Evolutionary conservation across 169 alveolate species (phyloP).

Genomic region (Perkinsus marinus): DNA sequence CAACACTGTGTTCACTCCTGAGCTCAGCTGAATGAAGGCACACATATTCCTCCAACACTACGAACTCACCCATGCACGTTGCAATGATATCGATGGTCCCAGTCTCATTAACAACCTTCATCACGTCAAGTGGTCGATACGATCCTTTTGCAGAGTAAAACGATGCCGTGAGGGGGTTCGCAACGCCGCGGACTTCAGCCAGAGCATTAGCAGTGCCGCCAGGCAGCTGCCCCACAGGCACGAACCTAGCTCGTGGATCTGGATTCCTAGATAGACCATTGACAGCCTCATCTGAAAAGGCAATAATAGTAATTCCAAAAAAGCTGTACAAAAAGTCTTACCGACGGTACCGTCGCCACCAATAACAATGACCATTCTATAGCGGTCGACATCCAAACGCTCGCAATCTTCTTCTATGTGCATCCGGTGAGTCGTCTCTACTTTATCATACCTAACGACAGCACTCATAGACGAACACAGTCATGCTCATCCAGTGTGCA

Average conservation of each 20-base stretch:
- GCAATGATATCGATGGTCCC: neutral
- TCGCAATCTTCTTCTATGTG: neutral
- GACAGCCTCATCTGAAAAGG: neutral
- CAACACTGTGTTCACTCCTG: too few species aligned
- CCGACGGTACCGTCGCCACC: neutral
- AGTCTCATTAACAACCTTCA: neutral
- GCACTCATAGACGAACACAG: neutral
- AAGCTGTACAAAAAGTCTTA: too few species aligned
- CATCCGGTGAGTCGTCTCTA: neutral
- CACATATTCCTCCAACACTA: too few species aligned
- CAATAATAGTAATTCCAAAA: too few species aligned
- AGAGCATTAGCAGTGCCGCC: neutral
- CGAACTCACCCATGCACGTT: neutral
- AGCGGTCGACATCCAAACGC: neutral
- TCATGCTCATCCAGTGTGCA: too few species aligned
- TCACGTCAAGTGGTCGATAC: neutral
- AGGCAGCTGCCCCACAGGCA: neutral
- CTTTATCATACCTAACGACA: neutral
- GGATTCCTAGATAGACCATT: neutral
- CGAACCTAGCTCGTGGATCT: neutral
- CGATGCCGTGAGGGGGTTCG: neutral
- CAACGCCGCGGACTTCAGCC: neutral
- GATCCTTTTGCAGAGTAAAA: neutral
- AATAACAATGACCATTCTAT: neutral
- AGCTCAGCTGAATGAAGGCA: too few species aligned